Conservation (phyloP, 768 basidiomycete species). For the Royoungia palumana region DNA sequence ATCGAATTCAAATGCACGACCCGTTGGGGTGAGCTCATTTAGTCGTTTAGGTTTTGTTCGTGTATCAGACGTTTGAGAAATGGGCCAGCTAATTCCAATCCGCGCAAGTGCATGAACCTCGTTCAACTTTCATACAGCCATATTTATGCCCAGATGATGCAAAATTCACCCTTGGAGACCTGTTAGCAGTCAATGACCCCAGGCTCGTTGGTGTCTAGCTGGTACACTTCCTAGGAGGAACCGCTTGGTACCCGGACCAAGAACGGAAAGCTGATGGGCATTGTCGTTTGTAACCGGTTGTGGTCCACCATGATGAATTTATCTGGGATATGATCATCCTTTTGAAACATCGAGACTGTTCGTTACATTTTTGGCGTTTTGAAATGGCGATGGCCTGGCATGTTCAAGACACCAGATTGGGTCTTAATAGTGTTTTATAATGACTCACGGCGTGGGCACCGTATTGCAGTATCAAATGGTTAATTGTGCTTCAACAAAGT, state of each 20-base stretch:
- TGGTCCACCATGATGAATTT: no score
- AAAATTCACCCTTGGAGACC: conserved; percentile 36
- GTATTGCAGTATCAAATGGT: no score
- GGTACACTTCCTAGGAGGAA: conserved; percentile 47
- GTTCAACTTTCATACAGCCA: neutral
- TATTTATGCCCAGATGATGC: conserved; percentile 39
- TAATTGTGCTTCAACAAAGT: no score
- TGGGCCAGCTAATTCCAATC: conserved; percentile 1
- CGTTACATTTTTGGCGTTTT: no score
- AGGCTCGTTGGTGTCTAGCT: conserved; percentile 34
- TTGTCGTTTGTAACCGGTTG: no score
- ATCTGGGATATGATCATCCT: no score
- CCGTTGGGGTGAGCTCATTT: conserved; percentile 15
- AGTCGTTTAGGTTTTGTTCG: conserved; percentile 9
- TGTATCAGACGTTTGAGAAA: conserved; percentile 7
- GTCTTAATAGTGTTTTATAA: no score
- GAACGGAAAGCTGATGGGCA: conserved; percentile 61
- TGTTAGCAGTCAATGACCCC: conserved; percentile 38
- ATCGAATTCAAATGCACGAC: neutral
- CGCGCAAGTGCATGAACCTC: neutral
- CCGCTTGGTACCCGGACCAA: conserved; percentile 41
- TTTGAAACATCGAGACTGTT: no score
- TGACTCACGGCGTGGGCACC: no score
- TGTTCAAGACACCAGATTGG: no score
- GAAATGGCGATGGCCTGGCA: no score